Percentiles rank a stretch among this genome's conserved stretches.
Evolutionary conservation across 176 grass and related monocot species (phyloP).

Genomic region (Eragrostis nindensis): DNA sequence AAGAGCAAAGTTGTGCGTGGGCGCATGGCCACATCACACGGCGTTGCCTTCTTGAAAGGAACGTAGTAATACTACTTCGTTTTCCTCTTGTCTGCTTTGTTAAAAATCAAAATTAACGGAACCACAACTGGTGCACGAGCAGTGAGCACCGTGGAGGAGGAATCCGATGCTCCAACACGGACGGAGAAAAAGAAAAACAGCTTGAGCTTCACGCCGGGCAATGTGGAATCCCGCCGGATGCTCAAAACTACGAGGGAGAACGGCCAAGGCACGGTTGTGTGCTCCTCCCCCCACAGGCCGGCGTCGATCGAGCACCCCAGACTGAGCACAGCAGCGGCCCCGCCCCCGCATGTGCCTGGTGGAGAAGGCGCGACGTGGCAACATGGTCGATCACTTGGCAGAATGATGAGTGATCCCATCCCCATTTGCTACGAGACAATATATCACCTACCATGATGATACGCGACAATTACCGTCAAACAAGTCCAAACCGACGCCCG

Average conservation of each 20-base stretch:
- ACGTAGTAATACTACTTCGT: no score
- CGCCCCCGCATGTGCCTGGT: conserved; percentile 29
- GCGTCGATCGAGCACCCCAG: background rate
- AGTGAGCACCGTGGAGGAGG: no score
- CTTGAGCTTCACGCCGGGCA: background rate
- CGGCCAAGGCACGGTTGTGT: background rate
- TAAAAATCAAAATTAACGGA: no score
- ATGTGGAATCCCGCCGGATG: background rate
- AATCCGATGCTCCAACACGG: background rate
- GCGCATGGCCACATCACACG: background rate
- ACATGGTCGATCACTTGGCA: background rate
- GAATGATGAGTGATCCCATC: background rate
- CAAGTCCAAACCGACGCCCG: background rate
- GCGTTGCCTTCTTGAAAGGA: no score
- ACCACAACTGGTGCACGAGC: no score
- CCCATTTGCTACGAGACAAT: background rate
- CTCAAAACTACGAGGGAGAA: background rate
- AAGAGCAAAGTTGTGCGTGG: background rate
- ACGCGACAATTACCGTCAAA: background rate
- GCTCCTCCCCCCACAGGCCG: background rate
- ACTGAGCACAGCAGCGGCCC: no score
- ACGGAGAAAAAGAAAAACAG: background rate
- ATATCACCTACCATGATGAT: background rate
- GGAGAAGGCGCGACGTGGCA: conserved; percentile 40
- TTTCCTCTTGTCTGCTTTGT: background rate